Evolutionary conservation across 148 eudicot genomes (phyloP).

Genomic region (Tetragonia tetragonoides): DNA sequence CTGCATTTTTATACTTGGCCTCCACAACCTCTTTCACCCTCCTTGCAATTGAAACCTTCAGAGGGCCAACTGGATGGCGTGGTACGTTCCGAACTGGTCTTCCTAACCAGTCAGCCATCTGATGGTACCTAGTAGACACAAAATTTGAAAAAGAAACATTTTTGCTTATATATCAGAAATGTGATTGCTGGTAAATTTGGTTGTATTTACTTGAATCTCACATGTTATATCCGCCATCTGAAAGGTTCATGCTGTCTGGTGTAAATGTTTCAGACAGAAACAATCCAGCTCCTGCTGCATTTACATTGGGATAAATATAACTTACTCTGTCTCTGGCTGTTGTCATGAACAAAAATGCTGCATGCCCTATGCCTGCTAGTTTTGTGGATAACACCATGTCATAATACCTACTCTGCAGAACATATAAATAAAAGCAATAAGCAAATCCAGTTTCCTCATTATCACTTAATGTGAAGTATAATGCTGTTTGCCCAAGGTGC

Average conservation of each 20-base stretch:
- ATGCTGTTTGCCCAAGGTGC: no score
- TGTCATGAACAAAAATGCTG: slow-evolving; percentile 80
- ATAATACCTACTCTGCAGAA: slow-evolving; percentile 73
- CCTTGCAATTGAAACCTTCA: slow-evolving; percentile 74
- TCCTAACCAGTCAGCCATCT: slow-evolving; percentile 85
- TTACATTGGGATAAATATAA: slow-evolving; percentile 85
- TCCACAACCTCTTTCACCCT: slow-evolving; percentile 69
- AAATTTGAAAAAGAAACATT: background rate
- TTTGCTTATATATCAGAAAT: no score
- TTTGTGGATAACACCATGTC: slow-evolving; percentile 87
- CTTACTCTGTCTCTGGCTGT: slow-evolving; percentile 83
- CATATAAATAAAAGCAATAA: background rate
- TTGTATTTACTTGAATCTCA: slow-evolving; percentile 24
- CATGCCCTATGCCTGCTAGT: slow-evolving; percentile 94
- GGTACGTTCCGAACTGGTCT: slow-evolving; percentile 68
- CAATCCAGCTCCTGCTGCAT: slow-evolving; percentile 88
- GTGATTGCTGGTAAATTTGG: background rate
- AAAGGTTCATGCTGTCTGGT: slow-evolving; percentile 58
- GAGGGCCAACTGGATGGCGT: slow-evolving; percentile 48
- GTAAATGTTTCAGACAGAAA: slow-evolving; percentile 70
- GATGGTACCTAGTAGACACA: slow-evolving; percentile 53
- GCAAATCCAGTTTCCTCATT: slow-evolving; percentile 4
- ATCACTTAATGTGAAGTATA: background rate
- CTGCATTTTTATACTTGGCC: slow-evolving; percentile 65
- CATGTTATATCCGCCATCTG: slow-evolving; percentile 85